phyloP scores from a whole-genome alignment of 306 rosid genomes.

The Spatholobus suberectus region DNA sequence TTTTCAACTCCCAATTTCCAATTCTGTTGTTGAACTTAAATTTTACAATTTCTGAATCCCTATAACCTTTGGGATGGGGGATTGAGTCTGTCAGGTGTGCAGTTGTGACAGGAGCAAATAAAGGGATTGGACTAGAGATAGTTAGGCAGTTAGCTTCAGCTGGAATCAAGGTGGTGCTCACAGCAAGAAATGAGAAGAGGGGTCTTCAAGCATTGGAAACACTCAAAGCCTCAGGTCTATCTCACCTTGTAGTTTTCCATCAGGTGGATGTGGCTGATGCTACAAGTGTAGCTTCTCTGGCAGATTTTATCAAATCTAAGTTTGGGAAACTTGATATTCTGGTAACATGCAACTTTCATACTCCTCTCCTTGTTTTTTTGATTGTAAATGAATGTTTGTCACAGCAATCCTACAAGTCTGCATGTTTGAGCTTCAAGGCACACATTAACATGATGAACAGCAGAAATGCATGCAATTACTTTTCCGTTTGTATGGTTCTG shows the following conservation, averaged over 20 bases:
- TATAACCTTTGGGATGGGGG: neutral
- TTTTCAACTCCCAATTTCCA: neutral
- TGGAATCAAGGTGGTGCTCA: constrained; percentile 52
- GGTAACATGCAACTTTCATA: constrained; percentile 34
- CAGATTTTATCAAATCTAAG: constrained; percentile 38
- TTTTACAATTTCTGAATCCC: neutral
- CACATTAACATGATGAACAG: neutral
- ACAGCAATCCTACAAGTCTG: neutral
- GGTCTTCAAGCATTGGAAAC: constrained; percentile 48
- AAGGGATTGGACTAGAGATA: constrained; percentile 52
- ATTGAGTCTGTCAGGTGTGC: constrained; percentile 35
- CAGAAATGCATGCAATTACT: neutral
- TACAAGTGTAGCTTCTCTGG: constrained; percentile 46
- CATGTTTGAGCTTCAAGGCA: neutral
- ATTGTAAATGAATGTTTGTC: neutral
- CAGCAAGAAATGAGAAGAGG: constrained; percentile 49
- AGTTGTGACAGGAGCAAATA: constrained; percentile 48
- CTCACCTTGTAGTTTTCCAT: constrained; percentile 40
- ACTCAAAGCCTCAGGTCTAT: constrained; percentile 26
- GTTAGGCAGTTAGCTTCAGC: constrained; percentile 43
- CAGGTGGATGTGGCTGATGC: constrained; percentile 51
- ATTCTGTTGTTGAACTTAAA: neutral
- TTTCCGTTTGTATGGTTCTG: neutral
- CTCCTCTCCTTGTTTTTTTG: neutral
- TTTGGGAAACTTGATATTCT: constrained; percentile 57